Conservation (phyloP, 371 early-diverging fungal genomes). For the Apophysomyces sp. region DNA sequence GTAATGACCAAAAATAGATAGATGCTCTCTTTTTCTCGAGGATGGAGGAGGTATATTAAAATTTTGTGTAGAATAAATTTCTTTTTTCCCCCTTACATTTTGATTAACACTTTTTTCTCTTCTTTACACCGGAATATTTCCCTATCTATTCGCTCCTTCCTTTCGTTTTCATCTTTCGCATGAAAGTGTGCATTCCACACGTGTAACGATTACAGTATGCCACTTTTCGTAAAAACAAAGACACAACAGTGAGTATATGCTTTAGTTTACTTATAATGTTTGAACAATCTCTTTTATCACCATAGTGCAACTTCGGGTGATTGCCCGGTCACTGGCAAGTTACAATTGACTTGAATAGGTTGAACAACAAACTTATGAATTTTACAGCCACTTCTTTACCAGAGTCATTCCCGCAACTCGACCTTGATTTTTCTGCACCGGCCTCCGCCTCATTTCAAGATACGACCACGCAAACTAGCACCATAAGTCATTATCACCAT, state of each 20-base stretch:
- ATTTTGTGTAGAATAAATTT: neutral
- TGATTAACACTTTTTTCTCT: neutral
- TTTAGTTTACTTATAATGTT: neutral
- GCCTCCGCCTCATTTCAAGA: neutral
- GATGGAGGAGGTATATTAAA: conserved; percentile 3
- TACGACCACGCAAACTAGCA: neutral
- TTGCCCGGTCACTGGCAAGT: neutral
- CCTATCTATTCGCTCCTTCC: neutral
- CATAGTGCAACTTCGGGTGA: neutral
- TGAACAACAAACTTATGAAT: neutral
- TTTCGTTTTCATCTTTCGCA: neutral
- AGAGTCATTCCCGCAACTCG: neutral
- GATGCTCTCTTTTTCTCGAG: neutral
- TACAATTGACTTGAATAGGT: neutral
- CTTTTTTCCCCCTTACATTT: neutral
- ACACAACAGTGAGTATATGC: neutral
- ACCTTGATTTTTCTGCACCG: neutral
- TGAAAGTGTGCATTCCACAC: neutral
- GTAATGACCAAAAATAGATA: conserved; percentile 2
- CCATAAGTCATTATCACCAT: conserved; percentile 27
- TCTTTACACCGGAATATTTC: neutral
- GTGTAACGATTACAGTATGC: neutral
- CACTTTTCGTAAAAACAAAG: neutral
- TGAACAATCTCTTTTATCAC: neutral
- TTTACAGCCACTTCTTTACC: neutral